phyloP scores from a whole-genome alignment of 2,329 filamentous ascomycete species.

The Podosphaera xanthii region DNA sequence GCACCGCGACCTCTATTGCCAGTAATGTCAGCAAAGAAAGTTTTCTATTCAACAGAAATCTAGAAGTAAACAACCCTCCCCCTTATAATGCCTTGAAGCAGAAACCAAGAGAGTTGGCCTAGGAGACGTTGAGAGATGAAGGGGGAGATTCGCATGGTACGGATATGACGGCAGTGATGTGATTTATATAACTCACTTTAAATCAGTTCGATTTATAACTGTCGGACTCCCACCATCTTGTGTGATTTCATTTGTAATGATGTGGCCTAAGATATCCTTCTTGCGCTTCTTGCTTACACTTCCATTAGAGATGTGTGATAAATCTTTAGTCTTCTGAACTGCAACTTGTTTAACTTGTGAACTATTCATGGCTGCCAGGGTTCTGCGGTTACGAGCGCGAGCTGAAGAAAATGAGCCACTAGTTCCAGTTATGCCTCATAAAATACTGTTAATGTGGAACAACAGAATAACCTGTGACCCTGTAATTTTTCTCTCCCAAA shows the following conservation, averaged over 20 bases:
- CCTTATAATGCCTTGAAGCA: neutral
- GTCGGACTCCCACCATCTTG: constrained; percentile 15
- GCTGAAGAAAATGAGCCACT: neutral
- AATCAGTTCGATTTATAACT: constrained; percentile 4
- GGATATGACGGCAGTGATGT: neutral
- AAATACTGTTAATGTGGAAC: neutral
- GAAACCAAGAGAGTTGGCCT: neutral
- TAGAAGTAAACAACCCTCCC: constrained; percentile 4
- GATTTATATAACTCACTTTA: neutral
- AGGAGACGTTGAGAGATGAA: neutral
- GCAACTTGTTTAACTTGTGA: constrained; percentile 19
- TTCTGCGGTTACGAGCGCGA: neutral
- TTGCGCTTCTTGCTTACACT: constrained; percentile 33
- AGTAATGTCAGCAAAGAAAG: constrained; percentile 12
- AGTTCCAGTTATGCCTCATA: neutral
- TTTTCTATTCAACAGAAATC: constrained; percentile 13
- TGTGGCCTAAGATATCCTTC: constrained; percentile 33
- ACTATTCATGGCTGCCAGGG: constrained; percentile 13
- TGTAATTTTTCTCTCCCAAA: neutral
- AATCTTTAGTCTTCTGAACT: constrained; percentile 36
- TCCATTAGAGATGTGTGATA: constrained; percentile 23
- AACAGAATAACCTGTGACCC: neutral
- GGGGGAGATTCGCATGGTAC: neutral
- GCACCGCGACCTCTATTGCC: constrained; percentile 13
- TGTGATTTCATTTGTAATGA: constrained; percentile 30